phyloP scores from a whole-genome alignment of 495 filamentous ascomycete species.

The Sordaria brevicollis region DNA sequence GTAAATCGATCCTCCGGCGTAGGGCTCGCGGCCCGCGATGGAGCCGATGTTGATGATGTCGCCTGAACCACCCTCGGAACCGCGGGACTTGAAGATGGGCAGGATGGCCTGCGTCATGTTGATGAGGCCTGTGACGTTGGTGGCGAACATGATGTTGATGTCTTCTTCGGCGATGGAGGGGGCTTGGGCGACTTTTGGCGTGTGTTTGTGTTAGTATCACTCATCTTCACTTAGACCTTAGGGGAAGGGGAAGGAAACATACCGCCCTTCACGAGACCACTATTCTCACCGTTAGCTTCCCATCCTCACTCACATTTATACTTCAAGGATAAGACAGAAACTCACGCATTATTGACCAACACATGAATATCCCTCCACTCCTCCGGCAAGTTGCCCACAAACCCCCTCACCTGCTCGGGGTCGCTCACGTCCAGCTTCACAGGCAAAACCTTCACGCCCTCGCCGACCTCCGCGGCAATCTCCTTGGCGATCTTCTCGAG shows the following conservation, averaged over 20 bases:
- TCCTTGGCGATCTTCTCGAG: slow-evolving; percentile 66
- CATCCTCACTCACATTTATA: not conserved
- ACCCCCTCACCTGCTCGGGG: slow-evolving; percentile 60
- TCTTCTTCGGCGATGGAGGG: slow-evolving; percentile 76
- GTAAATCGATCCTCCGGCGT: slow-evolving; percentile 88
- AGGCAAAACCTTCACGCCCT: slow-evolving; percentile 71
- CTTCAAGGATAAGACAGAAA: slow-evolving; percentile 5
- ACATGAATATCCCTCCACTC: slow-evolving; percentile 85
- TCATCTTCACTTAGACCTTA: not conserved
- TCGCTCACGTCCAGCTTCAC: slow-evolving; percentile 83
- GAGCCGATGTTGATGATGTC: slow-evolving; percentile 97
- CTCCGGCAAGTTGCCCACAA: slow-evolving; percentile 63
- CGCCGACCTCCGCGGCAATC: slow-evolving; percentile 68
- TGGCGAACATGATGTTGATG: slow-evolving; percentile 78
- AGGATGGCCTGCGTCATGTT: slow-evolving; percentile 94
- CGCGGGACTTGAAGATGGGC: slow-evolving; percentile 68
- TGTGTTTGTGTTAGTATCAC: not conserved
- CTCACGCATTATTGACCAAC: slow-evolving; percentile 94
- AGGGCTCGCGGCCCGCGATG: slow-evolving; percentile 86
- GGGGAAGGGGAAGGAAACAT: not conserved
- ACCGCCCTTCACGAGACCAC: slow-evolving; percentile 25
- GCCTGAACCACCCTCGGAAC: slow-evolving; percentile 62
- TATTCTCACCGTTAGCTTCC: slow-evolving; percentile 2
- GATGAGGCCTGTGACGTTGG: slow-evolving; percentile 90
- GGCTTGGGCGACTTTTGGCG: slow-evolving; percentile 55